These are phyloP conservation scores for Thielaviopsis ethacetica DNA, from an alignment of 2,329 filamentous ascomycete species.

Conservation along the genomic window DNA sequence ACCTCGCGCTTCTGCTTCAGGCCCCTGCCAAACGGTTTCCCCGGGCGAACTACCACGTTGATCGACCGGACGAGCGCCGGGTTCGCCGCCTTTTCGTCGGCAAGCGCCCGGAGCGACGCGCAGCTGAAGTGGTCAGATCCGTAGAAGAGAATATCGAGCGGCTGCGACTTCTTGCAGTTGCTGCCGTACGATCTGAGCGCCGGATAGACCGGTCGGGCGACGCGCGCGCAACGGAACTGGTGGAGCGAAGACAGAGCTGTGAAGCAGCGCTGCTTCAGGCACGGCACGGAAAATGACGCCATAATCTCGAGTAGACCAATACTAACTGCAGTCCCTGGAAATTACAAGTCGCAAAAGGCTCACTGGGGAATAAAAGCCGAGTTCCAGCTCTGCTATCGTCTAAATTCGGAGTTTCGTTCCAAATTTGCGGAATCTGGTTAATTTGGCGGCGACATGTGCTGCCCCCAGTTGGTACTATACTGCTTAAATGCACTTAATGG, in stretches of 20 bases:
- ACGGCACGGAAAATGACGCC: no score
- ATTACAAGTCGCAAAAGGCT: no score
- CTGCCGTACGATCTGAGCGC: background rate
- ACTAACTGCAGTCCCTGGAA: no score
- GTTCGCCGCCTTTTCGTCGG: conserved; percentile 37
- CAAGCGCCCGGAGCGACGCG: conserved; percentile 53
- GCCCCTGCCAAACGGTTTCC: conserved; percentile 63
- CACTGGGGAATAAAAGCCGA: no score
- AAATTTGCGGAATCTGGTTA: no score
- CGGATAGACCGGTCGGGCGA: background rate
- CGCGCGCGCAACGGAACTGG: background rate
- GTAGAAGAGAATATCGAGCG: conserved; percentile 79
- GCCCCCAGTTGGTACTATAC: background rate
- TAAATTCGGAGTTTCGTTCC: no score
- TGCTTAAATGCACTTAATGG: background rate
- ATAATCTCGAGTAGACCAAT: no score
- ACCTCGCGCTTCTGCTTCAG: conserved; percentile 57
- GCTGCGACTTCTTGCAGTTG: conserved; percentile 25
- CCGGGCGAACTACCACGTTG: conserved; percentile 69
- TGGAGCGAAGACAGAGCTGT: no score
- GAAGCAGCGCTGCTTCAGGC: no score
- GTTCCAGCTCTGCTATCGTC: no score
- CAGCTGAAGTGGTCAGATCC: conserved; percentile 87
- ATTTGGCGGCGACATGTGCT: background rate
- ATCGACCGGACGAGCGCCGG: conserved; percentile 52